A percentile compares a stretch with the other conserved stretches of the same genome.
These are phyloP conservation scores for Skeletonema menzelii DNA, from an alignment of 108 stramenopile species.

Conservation along the genomic window DNA sequence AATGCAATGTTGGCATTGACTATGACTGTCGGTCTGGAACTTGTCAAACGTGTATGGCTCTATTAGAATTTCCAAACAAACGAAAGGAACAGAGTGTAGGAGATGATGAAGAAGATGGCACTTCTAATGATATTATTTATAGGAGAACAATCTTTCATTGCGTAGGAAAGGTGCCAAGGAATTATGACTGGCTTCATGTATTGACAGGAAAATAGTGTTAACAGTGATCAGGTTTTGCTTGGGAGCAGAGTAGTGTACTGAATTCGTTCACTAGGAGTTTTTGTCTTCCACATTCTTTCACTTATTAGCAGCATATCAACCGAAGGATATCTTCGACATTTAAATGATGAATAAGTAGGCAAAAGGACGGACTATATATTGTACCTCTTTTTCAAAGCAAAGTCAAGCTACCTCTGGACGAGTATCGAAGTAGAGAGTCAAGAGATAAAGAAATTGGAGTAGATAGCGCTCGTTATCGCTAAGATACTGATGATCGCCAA, in stretches of 20 bases:
- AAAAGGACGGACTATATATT: too few relatives aligned
- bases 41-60: slow-evolving; percentile 27
- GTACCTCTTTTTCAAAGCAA: too few relatives aligned
- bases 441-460: too few relatives aligned
- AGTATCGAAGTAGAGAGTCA: too few relatives aligned
- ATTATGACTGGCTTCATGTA: slow-evolving; percentile 34
- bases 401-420: too few relatives aligned
- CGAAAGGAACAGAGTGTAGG: neutral
- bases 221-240: neutral
- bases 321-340: neutral
- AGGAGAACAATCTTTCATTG: slow-evolving; percentile 30
- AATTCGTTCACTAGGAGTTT: neutral
- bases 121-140: slow-evolving; percentile 3
- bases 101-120: neutral
- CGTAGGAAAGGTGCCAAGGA: slow-evolving; percentile 32
- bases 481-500: too few relatives aligned
- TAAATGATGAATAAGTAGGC: neutral
- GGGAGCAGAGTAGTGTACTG: neutral
- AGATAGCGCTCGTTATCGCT: too few relatives aligned
- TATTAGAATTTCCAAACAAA: slow-evolving; percentile 36
- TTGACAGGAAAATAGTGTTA: neutral
- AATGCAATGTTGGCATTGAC: slow-evolving; percentile 23
- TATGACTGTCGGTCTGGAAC: slow-evolving; percentile 35
- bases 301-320: neutral
- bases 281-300: neutral